Percentiles rank a stretch among this genome's conserved stretches.
These are phyloP conservation scores for Huntiella decipiens DNA, from an alignment of 2,329 filamentous ascomycete species.

Conservation along the genomic window DNA sequence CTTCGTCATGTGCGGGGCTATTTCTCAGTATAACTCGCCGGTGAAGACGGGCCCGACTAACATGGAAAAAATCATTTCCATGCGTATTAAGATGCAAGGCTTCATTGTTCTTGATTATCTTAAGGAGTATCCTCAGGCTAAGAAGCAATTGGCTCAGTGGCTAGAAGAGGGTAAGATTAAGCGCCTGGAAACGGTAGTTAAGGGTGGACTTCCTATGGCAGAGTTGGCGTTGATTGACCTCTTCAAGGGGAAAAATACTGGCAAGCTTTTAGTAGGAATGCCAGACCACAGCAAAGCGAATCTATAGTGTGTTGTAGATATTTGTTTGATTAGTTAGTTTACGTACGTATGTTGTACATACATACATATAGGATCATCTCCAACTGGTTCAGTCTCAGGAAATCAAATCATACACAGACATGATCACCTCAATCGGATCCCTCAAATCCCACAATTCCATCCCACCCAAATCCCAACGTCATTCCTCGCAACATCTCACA, in stretches of 20 bases:
- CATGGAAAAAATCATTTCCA: slow-evolving; percentile 30
- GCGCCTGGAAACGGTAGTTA: slow-evolving; percentile 50
- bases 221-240: slow-evolving; percentile 44
- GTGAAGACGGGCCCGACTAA: slow-evolving; percentile 32
- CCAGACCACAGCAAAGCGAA: slow-evolving; percentile 17
- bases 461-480: too few species aligned
- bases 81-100: slow-evolving; percentile 44
- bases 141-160: slow-evolving; percentile 45
- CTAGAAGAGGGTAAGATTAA: slow-evolving; percentile 53
- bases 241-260: slow-evolving; percentile 51
- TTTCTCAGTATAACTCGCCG: slow-evolving; percentile 47
- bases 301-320: background rate
- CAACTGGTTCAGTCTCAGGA: too few species aligned
- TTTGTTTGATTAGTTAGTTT: too few species aligned
- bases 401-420: too few species aligned
- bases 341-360: too few species aligned
- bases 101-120: slow-evolving; percentile 56
- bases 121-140: slow-evolving; percentile 36
- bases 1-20: slow-evolving; percentile 53
- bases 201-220: slow-evolving; percentile 46
- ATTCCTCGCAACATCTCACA: too few species aligned
- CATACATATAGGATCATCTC: too few species aligned
- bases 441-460: too few species aligned
- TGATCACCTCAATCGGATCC: too few species aligned
- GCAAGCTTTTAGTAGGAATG: slow-evolving; percentile 35